Conservation (phyloP, 805 yeast species). For the Barnettozyma wickerhamii region DNA sequence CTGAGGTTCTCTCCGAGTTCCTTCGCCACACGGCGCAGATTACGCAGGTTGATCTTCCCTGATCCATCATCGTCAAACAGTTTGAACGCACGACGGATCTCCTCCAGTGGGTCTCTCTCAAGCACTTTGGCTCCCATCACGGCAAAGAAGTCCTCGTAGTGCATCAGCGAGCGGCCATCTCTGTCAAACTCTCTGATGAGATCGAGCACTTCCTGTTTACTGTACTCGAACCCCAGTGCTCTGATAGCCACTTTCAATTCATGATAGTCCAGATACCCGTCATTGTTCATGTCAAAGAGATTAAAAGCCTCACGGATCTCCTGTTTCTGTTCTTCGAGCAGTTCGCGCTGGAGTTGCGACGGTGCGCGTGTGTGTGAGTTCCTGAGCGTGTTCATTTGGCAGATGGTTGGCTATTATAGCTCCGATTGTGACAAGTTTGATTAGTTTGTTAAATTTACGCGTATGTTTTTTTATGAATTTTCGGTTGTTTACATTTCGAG, state of each 20-base stretch:
- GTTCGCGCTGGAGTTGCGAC: slow-evolving; percentile 52
- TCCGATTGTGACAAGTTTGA: not conserved
- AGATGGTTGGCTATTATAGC: not conserved
- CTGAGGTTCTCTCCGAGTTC: slow-evolving; percentile 89
- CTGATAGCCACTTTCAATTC: slow-evolving; percentile 86
- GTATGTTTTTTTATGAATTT: too few relatives aligned
- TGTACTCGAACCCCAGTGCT: slow-evolving; percentile 86
- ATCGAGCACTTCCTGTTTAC: slow-evolving; percentile 69
- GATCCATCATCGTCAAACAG: slow-evolving; percentile 85
- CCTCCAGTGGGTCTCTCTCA: slow-evolving; percentile 89
- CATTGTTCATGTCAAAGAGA: slow-evolving; percentile 88
- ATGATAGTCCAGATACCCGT: slow-evolving; percentile 87
- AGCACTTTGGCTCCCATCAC: slow-evolving; percentile 75
- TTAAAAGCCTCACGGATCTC: slow-evolving; percentile 91
- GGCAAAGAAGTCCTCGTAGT: slow-evolving; percentile 76
- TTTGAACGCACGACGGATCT: slow-evolving; percentile 82
- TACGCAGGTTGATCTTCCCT: slow-evolving; percentile 78
- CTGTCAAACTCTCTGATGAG: slow-evolving; percentile 79
- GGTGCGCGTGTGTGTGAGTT: slow-evolving; percentile 22
- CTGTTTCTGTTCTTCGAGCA: slow-evolving; percentile 82
- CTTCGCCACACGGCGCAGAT: slow-evolving; percentile 83
- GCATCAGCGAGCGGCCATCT: slow-evolving; percentile 66
- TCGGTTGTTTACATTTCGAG: slow-evolving; percentile 2
- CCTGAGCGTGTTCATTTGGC: slow-evolving; percentile 2
- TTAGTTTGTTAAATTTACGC: not conserved